Base-by-base conservation (phyloP, 2,329 filamentous ascomycete genomes). In the Hypoxylon sp. region DNA sequence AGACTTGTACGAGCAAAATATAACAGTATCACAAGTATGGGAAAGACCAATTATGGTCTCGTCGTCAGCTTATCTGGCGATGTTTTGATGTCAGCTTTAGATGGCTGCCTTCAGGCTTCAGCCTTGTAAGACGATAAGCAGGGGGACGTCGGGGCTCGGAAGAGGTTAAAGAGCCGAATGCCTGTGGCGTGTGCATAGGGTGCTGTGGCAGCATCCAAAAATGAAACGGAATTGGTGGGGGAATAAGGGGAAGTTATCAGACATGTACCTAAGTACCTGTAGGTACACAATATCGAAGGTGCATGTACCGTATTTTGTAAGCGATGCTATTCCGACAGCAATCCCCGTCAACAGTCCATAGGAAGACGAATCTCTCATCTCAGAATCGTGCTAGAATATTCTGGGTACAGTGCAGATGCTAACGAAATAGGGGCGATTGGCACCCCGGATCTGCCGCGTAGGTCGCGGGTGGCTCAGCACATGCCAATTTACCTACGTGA, bases 381-480 rank as follows among this genome's bases (percentile, higher is more conserved):
- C n/a, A n/a, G n/a, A n/a, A n/a, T n/a, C n/a, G n/a, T n/a, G n/a
- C n/a, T n/a, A n/a, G n/a, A n/a, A n/a, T n/a, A n/a, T n/a, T n/a
- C n/a, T n/a, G n/a, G n/a, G n/a, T n/a, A n/a, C n/a, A n/a, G n/a
- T n/a, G n/a, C n/a, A n/a, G n/a, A n/a, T n/a, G n/a, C 31, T 42
- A 58, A 38, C 50, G 21, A 8, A 31, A 37, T 35, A 35, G 15
- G 24, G 20, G 27, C 41, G 50, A 58, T 59, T 62, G 55, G 59
- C 13, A 26, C 48, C 56, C 48, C 52, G 56, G 56, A 60, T 63
- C 53, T 60, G 53, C 52, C 60, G 60, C 48, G 45, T 51, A 45
- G 18, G 27, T 56, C 31, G 29, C 48, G 26, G 13, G 60, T 63
- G 57, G 60, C 57, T 60, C 55, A 63, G 60, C 60, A 54, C 41